Evolutionary conservation across 108 stramenopile genomes (phyloP).

Genomic region (Asterionellopsis glacialis): DNA sequence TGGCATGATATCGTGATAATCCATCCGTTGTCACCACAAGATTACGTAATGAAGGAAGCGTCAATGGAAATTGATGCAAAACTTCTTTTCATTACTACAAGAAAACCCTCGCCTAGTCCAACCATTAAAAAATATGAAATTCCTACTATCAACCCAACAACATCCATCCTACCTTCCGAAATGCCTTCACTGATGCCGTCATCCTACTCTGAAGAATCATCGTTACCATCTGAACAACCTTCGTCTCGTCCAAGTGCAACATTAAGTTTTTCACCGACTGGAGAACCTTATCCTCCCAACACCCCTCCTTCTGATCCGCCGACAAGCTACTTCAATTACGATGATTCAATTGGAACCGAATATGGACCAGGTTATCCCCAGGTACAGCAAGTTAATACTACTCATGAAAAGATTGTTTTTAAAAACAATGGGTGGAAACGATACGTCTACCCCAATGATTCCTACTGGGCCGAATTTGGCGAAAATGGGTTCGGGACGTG

Average conservation of each 20-base stretch:
- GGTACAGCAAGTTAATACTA: constrained; percentile 5
- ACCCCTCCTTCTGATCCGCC: constrained; percentile 11
- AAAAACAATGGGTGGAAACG: constrained; percentile 42
- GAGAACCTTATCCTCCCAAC: constrained; percentile 17
- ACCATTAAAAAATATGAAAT: neutral
- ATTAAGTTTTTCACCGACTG: neutral
- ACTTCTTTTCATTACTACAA: neutral
- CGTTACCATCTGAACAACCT: neutral
- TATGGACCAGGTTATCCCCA: constrained; percentile 46
- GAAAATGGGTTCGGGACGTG: constrained; percentile 32
- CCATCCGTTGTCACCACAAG: neutral
- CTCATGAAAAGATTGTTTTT: constrained; percentile 15
- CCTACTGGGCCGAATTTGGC: constrained; percentile 48
- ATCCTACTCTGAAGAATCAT: neutral
- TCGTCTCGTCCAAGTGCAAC: neutral
- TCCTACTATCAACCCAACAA: neutral
- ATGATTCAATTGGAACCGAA: constrained; percentile 6
- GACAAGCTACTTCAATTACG: constrained; percentile 49
- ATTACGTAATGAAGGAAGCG: neutral
- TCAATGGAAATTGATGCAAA: neutral
- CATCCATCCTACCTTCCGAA: neutral
- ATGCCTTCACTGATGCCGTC: neutral
- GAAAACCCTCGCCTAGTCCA: neutral
- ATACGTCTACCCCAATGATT: constrained; percentile 2
- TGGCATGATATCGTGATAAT: neutral